Percentiles rank a stretch among this genome's conserved stretches.
These are phyloP conservation scores for Phalaenopsis aphrodite DNA, from an alignment of 106 monocot species.

Conservation along the genomic window DNA sequence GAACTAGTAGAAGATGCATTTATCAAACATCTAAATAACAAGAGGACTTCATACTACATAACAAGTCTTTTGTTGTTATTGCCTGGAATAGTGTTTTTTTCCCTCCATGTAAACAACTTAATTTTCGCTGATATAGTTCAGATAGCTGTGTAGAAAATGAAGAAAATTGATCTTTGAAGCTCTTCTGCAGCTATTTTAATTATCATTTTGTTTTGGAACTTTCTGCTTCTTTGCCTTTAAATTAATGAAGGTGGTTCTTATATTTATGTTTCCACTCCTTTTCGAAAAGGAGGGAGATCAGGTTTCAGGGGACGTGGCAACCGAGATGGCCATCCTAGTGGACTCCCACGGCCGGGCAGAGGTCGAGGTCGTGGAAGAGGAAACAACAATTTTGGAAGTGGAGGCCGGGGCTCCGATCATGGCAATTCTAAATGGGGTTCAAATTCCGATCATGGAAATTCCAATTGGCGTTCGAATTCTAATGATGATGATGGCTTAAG, in stretches of 20 bases:
- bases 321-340: conserved; percentile 48
- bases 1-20: no score
- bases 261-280: background rate
- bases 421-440: conserved; percentile 8
- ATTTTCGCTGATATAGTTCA: no score
- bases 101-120: no score
- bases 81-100: no score
- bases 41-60: no score
- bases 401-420: background rate
- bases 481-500: no score
- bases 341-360: conserved; percentile 36
- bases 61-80: no score
- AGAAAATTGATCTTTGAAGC: background rate
- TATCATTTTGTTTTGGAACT: background rate
- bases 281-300: conserved; percentile 48
- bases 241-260: background rate
- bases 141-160: no score
- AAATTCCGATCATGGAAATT: conserved; percentile 21
- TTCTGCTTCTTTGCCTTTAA: background rate
- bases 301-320: conserved; percentile 35
- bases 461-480: conserved; percentile 27
- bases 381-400: conserved; percentile 14
- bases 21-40: no score
- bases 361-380: conserved; percentile 58
- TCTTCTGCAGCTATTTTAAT: background rate